These are phyloP conservation scores for Rhododendron griersonianum DNA, from an alignment of 148 eudicot species.

Conservation along the genomic window DNA sequence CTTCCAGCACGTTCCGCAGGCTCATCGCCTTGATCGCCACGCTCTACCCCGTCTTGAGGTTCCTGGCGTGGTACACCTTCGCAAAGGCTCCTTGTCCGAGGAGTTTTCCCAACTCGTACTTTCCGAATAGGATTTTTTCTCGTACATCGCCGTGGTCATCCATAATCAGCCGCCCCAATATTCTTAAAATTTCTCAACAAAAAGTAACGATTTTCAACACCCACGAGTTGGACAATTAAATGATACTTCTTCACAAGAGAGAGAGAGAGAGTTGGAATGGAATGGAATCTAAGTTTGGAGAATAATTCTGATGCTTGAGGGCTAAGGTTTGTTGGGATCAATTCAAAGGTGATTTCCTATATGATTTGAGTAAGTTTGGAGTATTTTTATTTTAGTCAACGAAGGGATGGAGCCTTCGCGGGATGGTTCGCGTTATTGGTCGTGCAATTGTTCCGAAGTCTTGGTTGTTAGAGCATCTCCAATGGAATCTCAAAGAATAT, in stretches of 20 bases:
- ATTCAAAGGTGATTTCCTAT: not conserved
- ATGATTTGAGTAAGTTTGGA: not conserved
- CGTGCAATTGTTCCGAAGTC: too few species aligned
- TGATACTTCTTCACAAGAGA: not conserved
- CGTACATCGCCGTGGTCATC: too few species aligned
- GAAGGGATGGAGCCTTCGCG: too few species aligned
- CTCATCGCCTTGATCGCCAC: slow-evolving; percentile 37
- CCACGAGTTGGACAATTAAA: too few species aligned
- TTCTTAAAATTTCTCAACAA: not conserved
- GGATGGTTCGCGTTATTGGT: too few species aligned
- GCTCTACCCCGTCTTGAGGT: slow-evolving; percentile 37
- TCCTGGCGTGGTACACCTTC: not conserved
- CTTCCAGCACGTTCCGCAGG: slow-evolving; percentile 30
- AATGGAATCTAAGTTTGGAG: not conserved
- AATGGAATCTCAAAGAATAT: too few species aligned
- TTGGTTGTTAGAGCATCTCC: too few species aligned
- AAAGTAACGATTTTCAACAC: slow-evolving; percentile 3
- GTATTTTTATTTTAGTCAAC: too few species aligned
- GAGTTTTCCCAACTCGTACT: slow-evolving; percentile 56
- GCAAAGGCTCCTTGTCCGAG: slow-evolving; percentile 66
- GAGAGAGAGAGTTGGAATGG: slow-evolving; percentile 3
- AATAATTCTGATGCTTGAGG: not conserved
- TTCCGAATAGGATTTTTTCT: too few species aligned
- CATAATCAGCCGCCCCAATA: too few species aligned
- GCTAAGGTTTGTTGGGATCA: not conserved